Conservation (phyloP, 139 green algal species). For the Volvox reticuliferus region DNA sequence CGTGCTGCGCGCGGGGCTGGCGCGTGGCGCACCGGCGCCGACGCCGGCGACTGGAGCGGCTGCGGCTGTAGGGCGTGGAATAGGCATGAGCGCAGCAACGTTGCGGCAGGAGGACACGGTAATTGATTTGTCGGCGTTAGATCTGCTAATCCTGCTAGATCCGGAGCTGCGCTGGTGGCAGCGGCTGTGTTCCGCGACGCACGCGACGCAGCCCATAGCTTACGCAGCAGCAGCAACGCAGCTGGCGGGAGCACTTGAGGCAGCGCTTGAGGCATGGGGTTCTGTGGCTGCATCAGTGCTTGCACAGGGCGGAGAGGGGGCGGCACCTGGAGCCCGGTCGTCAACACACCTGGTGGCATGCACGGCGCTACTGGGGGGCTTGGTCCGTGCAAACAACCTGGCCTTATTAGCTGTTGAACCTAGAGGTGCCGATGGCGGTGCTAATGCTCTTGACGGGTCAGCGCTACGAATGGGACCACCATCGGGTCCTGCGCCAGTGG, state of each 20-base stretch:
- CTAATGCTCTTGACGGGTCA: neutral
- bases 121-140: neutral
- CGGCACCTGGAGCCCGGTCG: neutral
- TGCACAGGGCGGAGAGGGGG: neutral
- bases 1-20: slow-evolving; percentile 8
- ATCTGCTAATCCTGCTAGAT: slow-evolving; percentile 18
- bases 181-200: slow-evolving; percentile 21
- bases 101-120: neutral
- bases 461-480: no score
- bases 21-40: slow-evolving; percentile 1
- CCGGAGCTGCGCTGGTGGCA: slow-evolving; percentile 47
- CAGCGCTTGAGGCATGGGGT: neutral
- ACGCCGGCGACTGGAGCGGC: neutral
- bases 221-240: neutral
- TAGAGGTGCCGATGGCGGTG: neutral
- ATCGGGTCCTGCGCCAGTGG: neutral
- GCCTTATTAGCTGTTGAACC: neutral
- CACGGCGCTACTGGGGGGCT: neutral
- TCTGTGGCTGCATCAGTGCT: neutral
- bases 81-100: neutral
- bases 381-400: slow-evolving; percentile 18
- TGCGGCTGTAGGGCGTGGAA: neutral
- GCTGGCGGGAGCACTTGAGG: slow-evolving; percentile 22
- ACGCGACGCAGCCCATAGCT: slow-evolving; percentile 22
- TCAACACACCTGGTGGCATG: slow-evolving; percentile 26